Base-by-base conservation (phyloP, 257 asterid species). In the Cynanchum wilfordii region DNA sequence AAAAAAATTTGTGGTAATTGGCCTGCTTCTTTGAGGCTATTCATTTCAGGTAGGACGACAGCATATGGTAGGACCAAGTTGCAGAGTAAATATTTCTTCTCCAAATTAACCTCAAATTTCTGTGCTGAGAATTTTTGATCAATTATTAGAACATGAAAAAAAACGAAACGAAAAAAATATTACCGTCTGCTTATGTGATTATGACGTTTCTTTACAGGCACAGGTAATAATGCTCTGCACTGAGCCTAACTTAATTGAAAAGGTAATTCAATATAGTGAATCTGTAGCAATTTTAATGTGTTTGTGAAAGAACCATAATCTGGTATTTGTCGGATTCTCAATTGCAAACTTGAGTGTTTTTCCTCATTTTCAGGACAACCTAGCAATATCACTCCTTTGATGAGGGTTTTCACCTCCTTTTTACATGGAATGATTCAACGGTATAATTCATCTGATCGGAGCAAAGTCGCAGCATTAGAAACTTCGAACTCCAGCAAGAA, bases 281-380 rank as follows among this genome's bases (percentile, higher is more conserved):
- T 89, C 96, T 79, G 96, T 89, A 0, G 98, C 95, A 40, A 89
- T 83, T 83, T 90, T 93, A 47, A 89, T 93, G 45, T 8, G 75
- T 86, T 89, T 2, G 95, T 82, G 78, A 89, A 90, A 24, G 96
- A 87, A 0, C 98, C 98, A 92, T 95, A 55, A 92, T 87, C 84
- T 96, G 83, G 12, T 96, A 83, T 77, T 86, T 0, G 96, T 93
- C 7, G 96, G 68, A 70, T 90, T 92, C 81, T 92, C 97, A 12
- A 92, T 92, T 0, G 98, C 92, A 44, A 89, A 90, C 77, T 89
- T 93, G 0, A 10, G 47, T 8, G 95, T 89, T 74, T 79, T 86
- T 9, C 98, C 98, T 7, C 98, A 97, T 73, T 93, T 93, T 20
- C 98, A 97, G 2, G 96, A 89, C 74, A 92, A 69, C 62, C 98